Conservation (phyloP, 1,139 yeast genomes). For the Kodamaea alishanica region DNA sequence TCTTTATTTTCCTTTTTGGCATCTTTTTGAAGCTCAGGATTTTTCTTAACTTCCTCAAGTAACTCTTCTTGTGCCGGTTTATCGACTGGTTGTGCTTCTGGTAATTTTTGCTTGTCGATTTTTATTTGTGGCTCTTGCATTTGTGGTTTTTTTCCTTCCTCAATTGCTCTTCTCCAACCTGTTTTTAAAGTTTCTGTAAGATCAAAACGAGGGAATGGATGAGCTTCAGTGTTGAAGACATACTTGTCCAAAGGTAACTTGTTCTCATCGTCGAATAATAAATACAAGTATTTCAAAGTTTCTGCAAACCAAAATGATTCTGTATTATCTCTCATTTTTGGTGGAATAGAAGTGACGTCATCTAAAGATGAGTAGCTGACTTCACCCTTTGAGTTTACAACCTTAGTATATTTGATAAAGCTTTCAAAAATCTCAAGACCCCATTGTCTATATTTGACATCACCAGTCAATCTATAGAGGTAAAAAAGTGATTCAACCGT, state of each 20-base stretch:
- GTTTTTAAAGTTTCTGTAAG: conserved; percentile 55
- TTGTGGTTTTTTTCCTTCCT: conserved; percentile 18
- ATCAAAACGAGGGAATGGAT: conserved; percentile 76
- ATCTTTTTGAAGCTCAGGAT: conserved; percentile 28
- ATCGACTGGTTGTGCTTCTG: conserved; percentile 45
- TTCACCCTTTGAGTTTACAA: conserved; percentile 50
- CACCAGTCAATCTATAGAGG: conserved; percentile 76
- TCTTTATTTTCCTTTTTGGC: conserved; percentile 23
- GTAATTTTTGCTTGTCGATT: conserved; percentile 32
- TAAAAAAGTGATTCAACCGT: conserved; percentile 87
- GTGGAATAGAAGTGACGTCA: conserved; percentile 59
- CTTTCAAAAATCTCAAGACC: conserved; percentile 82
- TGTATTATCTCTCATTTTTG: conserved; percentile 62
- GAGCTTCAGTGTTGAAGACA: conserved; percentile 91
- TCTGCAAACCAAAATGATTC: conserved; percentile 96
- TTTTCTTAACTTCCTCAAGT: conserved; percentile 33
- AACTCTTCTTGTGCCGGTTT: conserved; percentile 39
- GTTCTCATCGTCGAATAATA: conserved; percentile 67
- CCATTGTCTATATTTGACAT: conserved; percentile 80
- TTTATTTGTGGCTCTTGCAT: conserved; percentile 17
- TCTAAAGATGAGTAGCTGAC: conserved; percentile 62
- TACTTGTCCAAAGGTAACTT: conserved; percentile 58
- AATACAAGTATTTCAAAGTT: conserved; percentile 81
- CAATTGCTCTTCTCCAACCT: conserved; percentile 52
- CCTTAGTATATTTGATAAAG: conserved; percentile 57